Percentiles rank a stretch among this genome's conserved stretches.
Conservation (phyloP, 805 yeast genomes). For the Saturnispora galanensis region DNA sequence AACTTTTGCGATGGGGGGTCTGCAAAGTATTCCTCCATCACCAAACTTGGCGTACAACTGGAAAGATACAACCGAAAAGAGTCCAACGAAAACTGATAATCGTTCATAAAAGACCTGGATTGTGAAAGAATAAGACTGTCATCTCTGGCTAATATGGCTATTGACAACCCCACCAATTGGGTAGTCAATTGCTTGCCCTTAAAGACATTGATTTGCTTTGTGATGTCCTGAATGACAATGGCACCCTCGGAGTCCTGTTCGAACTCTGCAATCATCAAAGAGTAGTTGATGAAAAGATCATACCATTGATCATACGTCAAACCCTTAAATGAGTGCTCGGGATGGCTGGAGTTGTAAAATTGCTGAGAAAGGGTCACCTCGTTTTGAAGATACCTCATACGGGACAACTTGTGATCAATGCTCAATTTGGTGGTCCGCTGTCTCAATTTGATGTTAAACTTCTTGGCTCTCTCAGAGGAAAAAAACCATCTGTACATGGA, state of each 20-base stretch:
- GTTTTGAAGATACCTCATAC: conserved; percentile 57
- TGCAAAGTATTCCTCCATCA: conserved; percentile 34
- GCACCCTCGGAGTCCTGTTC: conserved; percentile 53
- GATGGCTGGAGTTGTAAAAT: conserved; percentile 25
- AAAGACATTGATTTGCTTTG: conserved; percentile 72
- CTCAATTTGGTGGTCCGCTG: conserved; percentile 52
- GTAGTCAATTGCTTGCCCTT: conserved; percentile 49
- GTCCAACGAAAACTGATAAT: conserved; percentile 67
- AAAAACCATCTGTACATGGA: conserved; percentile 69
- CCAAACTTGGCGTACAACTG: conserved; percentile 27
- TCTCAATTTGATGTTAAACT: conserved; percentile 59
- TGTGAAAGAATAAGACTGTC: conserved; percentile 43
- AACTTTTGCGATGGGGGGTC: conserved; percentile 84
- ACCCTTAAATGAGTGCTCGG: conserved; percentile 62
- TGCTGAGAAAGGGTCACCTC: conserved; percentile 32
- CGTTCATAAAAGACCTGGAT: conserved; percentile 53
- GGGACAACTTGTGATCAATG: conserved; percentile 62
- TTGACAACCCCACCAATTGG: conserved; percentile 57
- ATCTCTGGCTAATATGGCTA: conserved; percentile 38
- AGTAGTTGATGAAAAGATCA: conserved; percentile 68
- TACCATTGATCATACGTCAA: conserved; percentile 77
- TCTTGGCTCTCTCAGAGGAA: conserved; percentile 61
- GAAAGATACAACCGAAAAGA: conserved; percentile 57
- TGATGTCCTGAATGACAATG: conserved; percentile 57
- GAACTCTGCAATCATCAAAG: conserved; percentile 54